Conservation (phyloP, 2,329 filamentous ascomycete genomes). For the Neopestalotiopsis sp. region DNA sequence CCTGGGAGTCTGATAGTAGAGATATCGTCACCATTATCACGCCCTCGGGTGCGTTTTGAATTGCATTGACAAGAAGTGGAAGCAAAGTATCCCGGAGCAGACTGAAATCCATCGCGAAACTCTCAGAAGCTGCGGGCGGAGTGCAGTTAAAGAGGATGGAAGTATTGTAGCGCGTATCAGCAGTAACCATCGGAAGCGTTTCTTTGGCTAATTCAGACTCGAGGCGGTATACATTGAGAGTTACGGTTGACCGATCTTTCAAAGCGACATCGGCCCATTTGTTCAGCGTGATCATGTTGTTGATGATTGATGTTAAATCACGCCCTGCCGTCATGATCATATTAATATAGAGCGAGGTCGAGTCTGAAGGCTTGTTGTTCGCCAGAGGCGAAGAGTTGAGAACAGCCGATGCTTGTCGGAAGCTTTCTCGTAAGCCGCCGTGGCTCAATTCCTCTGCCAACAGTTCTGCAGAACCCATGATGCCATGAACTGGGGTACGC, state of each 20-base stretch:
- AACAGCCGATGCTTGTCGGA: not conserved
- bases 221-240: not conserved
- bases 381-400: not conserved
- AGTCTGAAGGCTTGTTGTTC: slow-evolving; percentile 16
- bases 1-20: slow-evolving; percentile 33
- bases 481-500: slow-evolving; percentile 45
- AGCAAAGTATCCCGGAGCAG: slow-evolving; percentile 49
- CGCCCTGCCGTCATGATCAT: slow-evolving; percentile 46
- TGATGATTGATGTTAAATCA: slow-evolving; percentile 50
- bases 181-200: not conserved
- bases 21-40: slow-evolving; percentile 41
- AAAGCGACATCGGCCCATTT: slow-evolving; percentile 43
- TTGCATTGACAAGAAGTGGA: slow-evolving; percentile 46
- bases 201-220: slow-evolving; percentile 3
- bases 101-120: slow-evolving; percentile 41
- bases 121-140: slow-evolving; percentile 27
- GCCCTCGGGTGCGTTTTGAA: slow-evolving; percentile 45
- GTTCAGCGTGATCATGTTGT: slow-evolving; percentile 48
- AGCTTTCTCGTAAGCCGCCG: slow-evolving; percentile 21
- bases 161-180: not conserved
- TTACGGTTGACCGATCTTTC: slow-evolving; percentile 35
- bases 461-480: slow-evolving; percentile 43
- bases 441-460: slow-evolving; percentile 46
- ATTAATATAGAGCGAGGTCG: slow-evolving; percentile 30
- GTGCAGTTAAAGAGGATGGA: not conserved